phyloP scores from a whole-genome alignment of 2,329 filamentous ascomycete genomes.

The Chrysosporium queenslandicum region DNA sequence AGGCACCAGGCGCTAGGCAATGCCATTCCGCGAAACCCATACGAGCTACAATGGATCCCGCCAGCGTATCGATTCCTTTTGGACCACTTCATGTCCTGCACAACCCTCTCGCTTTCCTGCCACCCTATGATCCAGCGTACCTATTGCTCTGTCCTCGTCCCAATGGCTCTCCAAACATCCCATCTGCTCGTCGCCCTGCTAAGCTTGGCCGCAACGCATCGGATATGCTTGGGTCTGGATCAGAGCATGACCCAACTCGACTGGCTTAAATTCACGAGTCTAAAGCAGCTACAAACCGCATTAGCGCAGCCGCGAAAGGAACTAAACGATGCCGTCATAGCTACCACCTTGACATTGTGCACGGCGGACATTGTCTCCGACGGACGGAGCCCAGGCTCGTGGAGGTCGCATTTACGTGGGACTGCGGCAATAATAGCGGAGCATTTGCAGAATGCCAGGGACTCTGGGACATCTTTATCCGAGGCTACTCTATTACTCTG shows the following conservation, averaged over 20 bases:
- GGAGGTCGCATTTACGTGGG: constrained; percentile 18
- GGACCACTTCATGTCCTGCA: constrained; percentile 30
- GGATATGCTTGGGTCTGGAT: constrained; percentile 31
- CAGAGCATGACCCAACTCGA: constrained; percentile 22
- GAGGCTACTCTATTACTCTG: constrained; percentile 15
- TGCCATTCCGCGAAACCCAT: constrained; percentile 2
- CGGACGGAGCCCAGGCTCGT: constrained; percentile 16
- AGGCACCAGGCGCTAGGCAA: background rate
- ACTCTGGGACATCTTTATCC: constrained; percentile 5
- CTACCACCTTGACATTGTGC: constrained; percentile 17
- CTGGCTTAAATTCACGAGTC: constrained; percentile 10
- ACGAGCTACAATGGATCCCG: constrained; percentile 1
- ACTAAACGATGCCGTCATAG: constrained; percentile 15
- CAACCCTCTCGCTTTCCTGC: constrained; percentile 25
- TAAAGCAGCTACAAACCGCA: constrained; percentile 14
- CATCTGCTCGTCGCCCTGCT: constrained; percentile 18
- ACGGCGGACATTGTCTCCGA: constrained; percentile 17
- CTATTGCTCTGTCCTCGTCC: constrained; percentile 18
- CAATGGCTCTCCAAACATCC: constrained; percentile 19
- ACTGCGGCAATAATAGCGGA: constrained; percentile 16
- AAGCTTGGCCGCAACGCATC: constrained; percentile 19
- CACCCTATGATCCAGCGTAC: constrained; percentile 19
- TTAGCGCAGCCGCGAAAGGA: constrained; percentile 9
- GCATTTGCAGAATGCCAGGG: constrained; percentile 13
- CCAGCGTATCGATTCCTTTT: constrained; percentile 15